phyloP scores from a whole-genome alignment of 1,139 yeast species.

The Tardiomyces depauwii region DNA sequence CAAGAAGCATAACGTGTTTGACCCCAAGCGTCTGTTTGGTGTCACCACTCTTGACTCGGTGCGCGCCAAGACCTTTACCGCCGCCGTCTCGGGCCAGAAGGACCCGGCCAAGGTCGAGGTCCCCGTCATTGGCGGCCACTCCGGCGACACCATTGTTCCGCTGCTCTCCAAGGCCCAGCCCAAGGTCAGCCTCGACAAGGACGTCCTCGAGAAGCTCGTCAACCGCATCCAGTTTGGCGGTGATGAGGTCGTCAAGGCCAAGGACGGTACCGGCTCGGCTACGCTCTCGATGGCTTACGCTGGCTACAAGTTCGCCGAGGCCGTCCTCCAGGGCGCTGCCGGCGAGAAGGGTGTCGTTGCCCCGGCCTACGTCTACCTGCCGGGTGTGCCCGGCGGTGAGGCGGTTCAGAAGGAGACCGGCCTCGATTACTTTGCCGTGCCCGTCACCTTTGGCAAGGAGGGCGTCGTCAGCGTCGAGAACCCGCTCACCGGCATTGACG shows the following conservation, averaged over 20 bases:
- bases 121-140: constrained; percentile 94
- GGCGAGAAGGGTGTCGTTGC: constrained; percentile 65
- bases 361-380: constrained; percentile 47
- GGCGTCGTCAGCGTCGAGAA: constrained; percentile 65
- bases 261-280: constrained; percentile 91
- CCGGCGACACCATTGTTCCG: constrained; percentile 92
- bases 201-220: constrained; percentile 50
- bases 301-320: constrained; percentile 77
- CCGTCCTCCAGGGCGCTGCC: constrained; percentile 51
- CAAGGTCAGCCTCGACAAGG: constrained; percentile 34
- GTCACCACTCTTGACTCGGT: constrained; percentile 87
- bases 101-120: constrained; percentile 52
- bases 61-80: constrained; percentile 75
- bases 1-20: constrained; percentile 61
- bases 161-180: constrained; percentile 55
- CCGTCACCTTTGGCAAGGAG: constrained; percentile 62
- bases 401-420: constrained; percentile 33
- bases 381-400: constrained; percentile 29
- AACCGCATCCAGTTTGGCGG: constrained; percentile 95
- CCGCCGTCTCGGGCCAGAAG: constrained; percentile 36
- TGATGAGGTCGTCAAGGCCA: constrained; percentile 93
- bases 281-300: constrained; percentile 97
- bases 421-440: constrained; percentile 84
- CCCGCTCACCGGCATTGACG: constrained; percentile 24
- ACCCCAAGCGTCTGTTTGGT: constrained; percentile 79